Base-by-base conservation (phyloP, 768 basidiomycete genomes). In the Boletus fagicola region DNA sequence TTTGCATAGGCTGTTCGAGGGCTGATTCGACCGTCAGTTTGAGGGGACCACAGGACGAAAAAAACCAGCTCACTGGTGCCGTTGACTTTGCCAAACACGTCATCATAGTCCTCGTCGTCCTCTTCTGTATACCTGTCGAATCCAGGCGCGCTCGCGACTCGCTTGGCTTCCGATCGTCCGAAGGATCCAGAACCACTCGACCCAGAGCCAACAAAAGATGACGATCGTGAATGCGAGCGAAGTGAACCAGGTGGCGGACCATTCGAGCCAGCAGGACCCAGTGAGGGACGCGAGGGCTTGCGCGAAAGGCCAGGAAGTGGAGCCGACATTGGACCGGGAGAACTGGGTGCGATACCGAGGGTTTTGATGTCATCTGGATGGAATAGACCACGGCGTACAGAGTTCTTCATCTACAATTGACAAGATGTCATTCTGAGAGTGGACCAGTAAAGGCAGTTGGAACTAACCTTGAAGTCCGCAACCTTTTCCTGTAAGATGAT, bases 61-160 rank as follows among this genome's bases (percentile, higher is more conserved):
- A 30, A 54, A 59, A 26, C 16, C 0, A n/a, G 76, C 88, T 72
- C 59, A 90, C 90, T 76, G 12, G 80, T 78, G 26, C 83, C 83
- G 59, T 82, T 88, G 20, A 78, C 79, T 71, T 90, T 92, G 57
- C 84, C 93, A 72, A 98, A 96, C 11, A 98, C 86, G 70, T 97
- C 96, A 47, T 96, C 93, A 65, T 97, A 98, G 68, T 98, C 93
- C 66, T 98, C 87, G 5, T 84, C 90, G 28, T 97, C 92, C 10
- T 84, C 85, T 72, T 96, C 94, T 7, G 90, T 77, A 71, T 96
- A 97, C 69, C 93, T 94, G 22, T 82, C 83, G 60, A 96, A 87
- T 69, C 88, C 90, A 54, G 77, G 77, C 56, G 84, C 80, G 58
- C 78, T 83, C 50, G 78, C 71, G 36, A 80, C 60, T 57, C 82